Evolutionary conservation across 345 rosid genomes (phyloP).

Genomic region (Microthlaspi erraticum): DNA sequence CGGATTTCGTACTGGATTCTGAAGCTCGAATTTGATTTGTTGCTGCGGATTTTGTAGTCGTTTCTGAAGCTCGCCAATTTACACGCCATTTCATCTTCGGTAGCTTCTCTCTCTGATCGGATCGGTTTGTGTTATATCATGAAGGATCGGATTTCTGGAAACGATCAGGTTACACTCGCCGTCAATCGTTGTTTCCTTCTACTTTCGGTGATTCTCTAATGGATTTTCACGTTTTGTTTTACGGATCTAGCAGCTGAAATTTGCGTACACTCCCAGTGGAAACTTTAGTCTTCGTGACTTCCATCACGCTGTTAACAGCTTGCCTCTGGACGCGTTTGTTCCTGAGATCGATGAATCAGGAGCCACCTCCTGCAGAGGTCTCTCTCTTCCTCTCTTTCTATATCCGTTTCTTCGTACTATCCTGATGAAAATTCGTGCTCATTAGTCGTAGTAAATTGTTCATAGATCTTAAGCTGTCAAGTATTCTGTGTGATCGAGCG

Average conservation of each 20-base stretch:
- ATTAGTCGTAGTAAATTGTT: conserved; percentile 23
- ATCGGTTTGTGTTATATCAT: conserved; percentile 70
- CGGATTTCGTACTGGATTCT: conserved; percentile 4
- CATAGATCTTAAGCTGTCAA: conserved; percentile 63
- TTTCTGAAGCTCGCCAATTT: conserved; percentile 75
- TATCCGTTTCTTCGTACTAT: not conserved
- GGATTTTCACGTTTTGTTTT: conserved; percentile 5
- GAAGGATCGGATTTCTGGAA: conserved; percentile 55
- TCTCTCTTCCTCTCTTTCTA: conserved; percentile 11
- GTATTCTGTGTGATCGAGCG: conserved; percentile 64
- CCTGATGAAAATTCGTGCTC: not conserved
- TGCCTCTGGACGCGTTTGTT: conserved; percentile 63
- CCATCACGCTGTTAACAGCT: conserved; percentile 74
- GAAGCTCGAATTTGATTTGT: conserved; percentile 38
- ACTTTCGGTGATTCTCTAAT: conserved; percentile 18
- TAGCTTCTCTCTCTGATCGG: conserved; percentile 56
- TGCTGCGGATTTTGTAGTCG: conserved; percentile 54
- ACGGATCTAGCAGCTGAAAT: conserved; percentile 55
- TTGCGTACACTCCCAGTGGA: conserved; percentile 68
- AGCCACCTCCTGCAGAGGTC: conserved; percentile 51
- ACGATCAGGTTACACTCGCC: conserved; percentile 56
- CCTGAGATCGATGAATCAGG: conserved; percentile 66
- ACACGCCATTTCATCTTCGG: conserved; percentile 58
- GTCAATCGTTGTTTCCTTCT: conserved; percentile 10
- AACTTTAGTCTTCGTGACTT: conserved; percentile 74